A percentile compares a stretch with the other conserved stretches of the same genome.
These are phyloP conservation scores for Typha latifolia DNA, from an alignment of 176 grass and related monocot genomes.

Conservation along the genomic window DNA sequence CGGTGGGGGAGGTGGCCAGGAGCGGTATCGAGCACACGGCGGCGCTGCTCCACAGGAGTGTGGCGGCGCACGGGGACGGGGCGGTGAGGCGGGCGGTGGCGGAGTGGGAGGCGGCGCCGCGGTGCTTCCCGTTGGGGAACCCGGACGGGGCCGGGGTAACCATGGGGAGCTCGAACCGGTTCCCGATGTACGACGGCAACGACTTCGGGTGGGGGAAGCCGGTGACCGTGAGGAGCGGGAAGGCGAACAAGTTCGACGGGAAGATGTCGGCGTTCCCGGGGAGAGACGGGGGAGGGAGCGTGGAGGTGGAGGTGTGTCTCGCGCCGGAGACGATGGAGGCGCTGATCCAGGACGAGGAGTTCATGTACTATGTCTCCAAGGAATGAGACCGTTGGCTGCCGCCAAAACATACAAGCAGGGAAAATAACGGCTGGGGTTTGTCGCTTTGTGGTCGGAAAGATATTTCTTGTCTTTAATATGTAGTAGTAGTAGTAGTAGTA, in stretches of 20 bases:
- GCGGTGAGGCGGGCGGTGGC: slow-evolving; percentile 33
- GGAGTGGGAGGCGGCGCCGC: slow-evolving; percentile 66
- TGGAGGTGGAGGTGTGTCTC: slow-evolving; percentile 89
- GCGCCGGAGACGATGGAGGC: slow-evolving; percentile 78
- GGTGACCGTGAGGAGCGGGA: slow-evolving; percentile 62
- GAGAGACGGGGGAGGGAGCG: slow-evolving; percentile 52
- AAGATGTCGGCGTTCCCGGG: slow-evolving; percentile 91
- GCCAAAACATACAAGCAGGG: too few species aligned
- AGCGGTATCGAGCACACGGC: slow-evolving; percentile 53
- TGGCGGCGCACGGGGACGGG: slow-evolving; percentile 44
- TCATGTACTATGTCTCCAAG: slow-evolving; percentile 74
- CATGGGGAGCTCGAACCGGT: slow-evolving; percentile 87
- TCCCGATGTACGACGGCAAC: slow-evolving; percentile 88
- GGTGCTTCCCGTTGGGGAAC: slow-evolving; percentile 77
- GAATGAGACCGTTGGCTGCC: too few species aligned
- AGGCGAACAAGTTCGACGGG: slow-evolving; percentile 92
- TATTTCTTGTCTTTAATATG: too few species aligned
- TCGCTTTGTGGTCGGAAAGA: too few species aligned
- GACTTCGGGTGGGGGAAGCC: slow-evolving; percentile 86
- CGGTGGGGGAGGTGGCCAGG: slow-evolving; percentile 47
- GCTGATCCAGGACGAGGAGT: slow-evolving; percentile 69
- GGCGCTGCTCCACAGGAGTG: slow-evolving; percentile 39
- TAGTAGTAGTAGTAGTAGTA: too few species aligned
- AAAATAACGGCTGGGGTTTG: too few species aligned
- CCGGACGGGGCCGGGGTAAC: slow-evolving; percentile 70